These are phyloP conservation scores for Dictyostelium intermedium DNA, from an alignment of 78 protist species.

Conservation along the genomic window DNA sequence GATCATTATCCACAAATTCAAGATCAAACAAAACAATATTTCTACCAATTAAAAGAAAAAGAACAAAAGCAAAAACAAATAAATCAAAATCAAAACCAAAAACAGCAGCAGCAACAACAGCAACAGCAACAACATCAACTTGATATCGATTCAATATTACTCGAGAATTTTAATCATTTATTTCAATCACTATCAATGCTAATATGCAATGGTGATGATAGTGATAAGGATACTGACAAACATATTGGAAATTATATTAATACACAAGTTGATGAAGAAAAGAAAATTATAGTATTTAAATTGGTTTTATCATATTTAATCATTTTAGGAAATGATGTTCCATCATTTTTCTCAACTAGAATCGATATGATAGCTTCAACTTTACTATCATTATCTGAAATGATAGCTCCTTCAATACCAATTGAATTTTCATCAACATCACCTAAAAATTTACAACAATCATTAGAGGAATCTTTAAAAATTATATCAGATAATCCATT, in stretches of 20 bases:
- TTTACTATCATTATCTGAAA: constrained; percentile 7
- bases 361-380: constrained; percentile 17
- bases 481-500: constrained; percentile 33
- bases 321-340: background rate
- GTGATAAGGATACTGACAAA: background rate
- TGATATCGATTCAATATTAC: background rate
- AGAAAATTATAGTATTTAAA: background rate
- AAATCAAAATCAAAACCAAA: too few species aligned
- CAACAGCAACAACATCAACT: background rate
- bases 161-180: constrained; percentile 49
- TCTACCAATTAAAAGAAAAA: background rate
- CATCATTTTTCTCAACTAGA: background rate
- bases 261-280: constrained; percentile 26
- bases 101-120: too few species aligned
- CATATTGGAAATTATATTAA: background rate
- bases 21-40: background rate
- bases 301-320: constrained; percentile 20
- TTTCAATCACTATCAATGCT: constrained; percentile 24
- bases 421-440: background rate
- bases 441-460: background rate
- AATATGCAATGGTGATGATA: background rate
- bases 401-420: background rate
- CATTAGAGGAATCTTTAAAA: constrained; percentile 12
- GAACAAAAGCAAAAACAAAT: background rate
- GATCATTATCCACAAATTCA: constrained; percentile 26